A percentile compares a stretch with the other conserved stretches of the same genome.
These are phyloP conservation scores for Blumeria hordei DNA, from an alignment of 2,329 filamentous ascomycete species.

Conservation along the genomic window DNA sequence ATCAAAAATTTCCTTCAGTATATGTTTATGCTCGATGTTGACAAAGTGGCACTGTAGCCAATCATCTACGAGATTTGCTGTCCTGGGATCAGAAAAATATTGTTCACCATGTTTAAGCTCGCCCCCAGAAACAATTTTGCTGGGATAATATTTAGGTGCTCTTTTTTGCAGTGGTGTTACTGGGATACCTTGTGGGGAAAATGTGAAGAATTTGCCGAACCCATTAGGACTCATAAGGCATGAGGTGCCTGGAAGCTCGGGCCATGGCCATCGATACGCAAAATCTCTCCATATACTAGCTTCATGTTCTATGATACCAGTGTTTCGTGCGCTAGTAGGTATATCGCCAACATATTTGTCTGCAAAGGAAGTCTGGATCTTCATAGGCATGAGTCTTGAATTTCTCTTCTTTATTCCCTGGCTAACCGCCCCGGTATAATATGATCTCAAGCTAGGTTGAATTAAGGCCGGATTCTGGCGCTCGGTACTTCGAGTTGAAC, in stretches of 20 bases:
- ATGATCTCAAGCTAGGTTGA: background rate
- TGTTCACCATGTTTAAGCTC: background rate
- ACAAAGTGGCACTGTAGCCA: background rate
- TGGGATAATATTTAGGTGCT: background rate
- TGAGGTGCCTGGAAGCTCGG: background rate
- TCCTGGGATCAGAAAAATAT: background rate
- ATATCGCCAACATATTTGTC: background rate
- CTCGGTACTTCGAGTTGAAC: background rate
- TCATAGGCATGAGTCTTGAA: no score
- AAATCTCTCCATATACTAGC: conserved; percentile 1
- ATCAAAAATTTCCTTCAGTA: background rate
- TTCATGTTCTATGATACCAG: background rate
- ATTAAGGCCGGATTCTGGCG: background rate
- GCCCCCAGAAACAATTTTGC: background rate
- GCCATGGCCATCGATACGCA: background rate
- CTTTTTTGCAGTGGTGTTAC: background rate
- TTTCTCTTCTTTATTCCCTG: background rate
- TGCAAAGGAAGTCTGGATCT: background rate
- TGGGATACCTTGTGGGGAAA: background rate
- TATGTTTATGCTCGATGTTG: background rate
- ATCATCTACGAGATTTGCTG: background rate
- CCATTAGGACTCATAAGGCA: background rate
- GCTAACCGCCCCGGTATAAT: no score
- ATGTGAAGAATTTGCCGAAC: background rate
- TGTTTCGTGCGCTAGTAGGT: background rate